These are phyloP conservation scores for Globisporangium viniferum DNA, from an alignment of 352 stramenopile species.

Conservation along the genomic window DNA sequence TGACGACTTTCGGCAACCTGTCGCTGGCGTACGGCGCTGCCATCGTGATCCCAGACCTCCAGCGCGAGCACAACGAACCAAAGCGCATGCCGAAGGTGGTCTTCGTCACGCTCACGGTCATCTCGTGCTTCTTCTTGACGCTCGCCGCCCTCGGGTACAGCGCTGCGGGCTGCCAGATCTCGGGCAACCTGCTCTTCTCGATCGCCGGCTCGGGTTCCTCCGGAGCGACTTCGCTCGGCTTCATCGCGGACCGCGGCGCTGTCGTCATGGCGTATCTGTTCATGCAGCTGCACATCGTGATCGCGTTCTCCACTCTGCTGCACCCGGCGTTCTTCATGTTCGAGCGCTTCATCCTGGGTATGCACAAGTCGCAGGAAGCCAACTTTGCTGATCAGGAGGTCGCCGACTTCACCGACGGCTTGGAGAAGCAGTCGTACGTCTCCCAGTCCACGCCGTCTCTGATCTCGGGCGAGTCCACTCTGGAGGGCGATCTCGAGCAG, in stretches of 20 bases:
- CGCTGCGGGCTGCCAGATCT: conserved; percentile 39
- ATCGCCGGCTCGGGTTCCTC: conserved; percentile 25
- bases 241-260: conserved; percentile 28
- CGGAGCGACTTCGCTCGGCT: conserved; percentile 30
- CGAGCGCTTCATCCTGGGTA: conserved; percentile 40
- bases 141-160: conserved; percentile 33
- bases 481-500: conserved; percentile 14
- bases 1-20: conserved; percentile 47
- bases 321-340: conserved; percentile 48
- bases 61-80: conserved; percentile 44
- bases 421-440: conserved; percentile 13
- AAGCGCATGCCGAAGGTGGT: conserved; percentile 48
- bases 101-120: conserved; percentile 31
- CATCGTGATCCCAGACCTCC: conserved; percentile 45
- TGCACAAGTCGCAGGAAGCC: conserved; percentile 24
- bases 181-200: conserved; percentile 51
- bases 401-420: not conserved
- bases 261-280: conserved; percentile 42
- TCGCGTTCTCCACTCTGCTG: conserved; percentile 44
- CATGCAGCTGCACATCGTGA: conserved; percentile 56
- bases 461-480: conserved; percentile 13
- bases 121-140: conserved; percentile 41
- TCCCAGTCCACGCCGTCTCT: conserved; percentile 12
- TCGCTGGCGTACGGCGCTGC: conserved; percentile 49
- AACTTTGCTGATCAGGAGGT: conserved; percentile 1